Evolutionary conservation across 2,329 filamentous ascomycete species (phyloP).

Genomic region (Penicillium sp.): DNA sequence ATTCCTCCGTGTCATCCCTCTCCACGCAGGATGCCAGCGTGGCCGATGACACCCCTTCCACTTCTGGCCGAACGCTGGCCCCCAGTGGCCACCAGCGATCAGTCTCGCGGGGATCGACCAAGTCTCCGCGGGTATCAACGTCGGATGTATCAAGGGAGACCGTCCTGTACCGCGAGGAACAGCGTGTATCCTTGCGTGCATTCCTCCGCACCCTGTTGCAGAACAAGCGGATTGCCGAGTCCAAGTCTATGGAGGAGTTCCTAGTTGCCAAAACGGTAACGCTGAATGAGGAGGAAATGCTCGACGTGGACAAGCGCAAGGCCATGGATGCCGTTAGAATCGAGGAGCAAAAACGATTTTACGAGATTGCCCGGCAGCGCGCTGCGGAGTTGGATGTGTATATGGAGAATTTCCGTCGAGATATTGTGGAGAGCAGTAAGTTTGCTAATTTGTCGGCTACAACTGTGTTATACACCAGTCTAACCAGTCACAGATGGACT

Average conservation of each 20-base stretch:
- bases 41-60: conserved; percentile 40
- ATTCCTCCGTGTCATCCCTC: conserved; percentile 77
- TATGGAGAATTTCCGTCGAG: conserved; percentile 80
- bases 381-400: conserved; percentile 94
- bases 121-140: conserved; percentile 36
- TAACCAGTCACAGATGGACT: conserved; percentile 67
- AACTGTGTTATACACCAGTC: conserved; percentile 36
- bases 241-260: conserved; percentile 83
- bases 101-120: conserved; percentile 35
- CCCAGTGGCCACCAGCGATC: conserved; percentile 33
- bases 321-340: conserved; percentile 84
- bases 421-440: conserved; percentile 74
- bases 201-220: conserved; percentile 86
- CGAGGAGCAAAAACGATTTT: conserved; percentile 91
- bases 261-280: conserved; percentile 73
- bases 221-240: conserved; percentile 81
- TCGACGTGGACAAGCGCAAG: conserved; percentile 80
- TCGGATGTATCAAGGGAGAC: conserved; percentile 54
- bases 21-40: conserved; percentile 68
- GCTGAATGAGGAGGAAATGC: conserved; percentile 78
- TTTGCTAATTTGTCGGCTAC: conserved; percentile 15
- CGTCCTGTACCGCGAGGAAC: conserved; percentile 80
- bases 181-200: conserved; percentile 87
- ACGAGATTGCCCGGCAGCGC: conserved; percentile 88
- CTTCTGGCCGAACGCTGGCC: conserved; percentile 38